Evolutionary conservation across 768 basidiomycete species (phyloP), one percentile per base, ranked within the genome.

Genomic region (Brasilioporus rufonigricans): DNA sequence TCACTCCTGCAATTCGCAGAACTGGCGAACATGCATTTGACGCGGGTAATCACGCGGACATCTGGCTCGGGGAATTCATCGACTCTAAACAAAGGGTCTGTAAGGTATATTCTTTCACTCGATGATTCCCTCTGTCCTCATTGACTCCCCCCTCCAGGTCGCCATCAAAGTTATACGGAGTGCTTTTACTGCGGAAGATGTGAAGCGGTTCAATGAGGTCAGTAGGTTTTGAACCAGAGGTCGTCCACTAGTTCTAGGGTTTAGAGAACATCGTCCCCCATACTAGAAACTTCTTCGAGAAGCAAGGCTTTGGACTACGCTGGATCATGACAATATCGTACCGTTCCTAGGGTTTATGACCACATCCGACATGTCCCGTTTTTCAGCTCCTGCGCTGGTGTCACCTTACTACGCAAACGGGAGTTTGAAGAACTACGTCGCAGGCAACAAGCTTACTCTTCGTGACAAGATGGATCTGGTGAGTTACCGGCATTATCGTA

Each of bases 151-250:
- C 38, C 5, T 21, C 51, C 48, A 68, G 59, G 62, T 68, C 26
- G 67, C 67, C 19, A 66, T 68, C 44, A 68, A 68, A 57, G 59
- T 68, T 1, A 68, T 68, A 27, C 59, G 62, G 48, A 60, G 59
- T 32, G 39, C 59, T 21, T 56, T 61, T 38, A 53, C 43, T 6
- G 44, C 35, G 3, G 58, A 56, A 41, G 58, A 68, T 19, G 51
- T 48, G n/a, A 59, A 59, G 32, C 48, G 38, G 24, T 57, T 66
- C 29, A 66, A 62, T 13, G 51, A 61, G 48, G 66, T 68, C 35
- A 21, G 66, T 55, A 5, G 9, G 18, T 32, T 7, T 36, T 16
- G 35, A 2, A 44, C 38, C 19, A 14, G 21, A 14, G 14, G n/a
- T 13, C 9, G 18, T 33, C 21, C 18, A 29, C 27, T 4, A 13